Percentiles rank a stretch among this genome's conserved stretches.
Conservation (phyloP, 257 asterid species). For the Gentiana dahurica region DNA sequence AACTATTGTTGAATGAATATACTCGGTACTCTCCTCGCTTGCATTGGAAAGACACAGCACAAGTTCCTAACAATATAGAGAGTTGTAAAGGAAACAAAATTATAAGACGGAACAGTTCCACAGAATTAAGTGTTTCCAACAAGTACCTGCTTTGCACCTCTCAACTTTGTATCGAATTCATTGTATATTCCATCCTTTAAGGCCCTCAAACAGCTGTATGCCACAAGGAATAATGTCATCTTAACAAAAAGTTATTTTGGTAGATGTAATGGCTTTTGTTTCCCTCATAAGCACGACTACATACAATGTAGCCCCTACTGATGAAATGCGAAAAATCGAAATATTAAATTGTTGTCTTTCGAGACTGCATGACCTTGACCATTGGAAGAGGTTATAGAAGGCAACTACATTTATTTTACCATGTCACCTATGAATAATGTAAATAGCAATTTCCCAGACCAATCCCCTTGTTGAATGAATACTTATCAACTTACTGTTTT, state of each 20-base stretch:
- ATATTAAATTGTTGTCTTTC: too few species aligned
- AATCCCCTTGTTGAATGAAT: too few species aligned
- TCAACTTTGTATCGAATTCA: slow-evolving; percentile 56
- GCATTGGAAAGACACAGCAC: slow-evolving; percentile 77
- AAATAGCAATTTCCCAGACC: too few species aligned
- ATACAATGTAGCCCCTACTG: background rate
- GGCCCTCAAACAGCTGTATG: slow-evolving; percentile 75
- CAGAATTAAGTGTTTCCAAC: slow-evolving; percentile 1
- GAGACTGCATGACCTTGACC: too few species aligned
- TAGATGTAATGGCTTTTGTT: background rate
- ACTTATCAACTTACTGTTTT: too few species aligned
- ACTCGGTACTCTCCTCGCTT: slow-evolving; percentile 90
- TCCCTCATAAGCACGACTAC: background rate
- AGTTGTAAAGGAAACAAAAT: background rate
- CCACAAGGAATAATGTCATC: slow-evolving; percentile 16
- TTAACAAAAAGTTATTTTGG: background rate
- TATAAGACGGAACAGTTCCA: background rate
- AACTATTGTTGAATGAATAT: slow-evolving; percentile 63
- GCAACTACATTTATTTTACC: too few species aligned
- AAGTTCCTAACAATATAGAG: slow-evolving; percentile 53
- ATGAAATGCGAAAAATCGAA: background rate
- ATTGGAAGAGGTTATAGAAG: too few species aligned
- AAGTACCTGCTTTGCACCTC: slow-evolving; percentile 69
- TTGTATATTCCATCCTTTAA: slow-evolving; percentile 67
- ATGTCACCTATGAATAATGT: too few species aligned